A percentile compares a stretch with the other conserved stretches of the same genome.
These are phyloP conservation scores for Pseudogymnoascus sp. DNA, from an alignment of 2,329 filamentous ascomycete genomes.

Conservation along the genomic window DNA sequence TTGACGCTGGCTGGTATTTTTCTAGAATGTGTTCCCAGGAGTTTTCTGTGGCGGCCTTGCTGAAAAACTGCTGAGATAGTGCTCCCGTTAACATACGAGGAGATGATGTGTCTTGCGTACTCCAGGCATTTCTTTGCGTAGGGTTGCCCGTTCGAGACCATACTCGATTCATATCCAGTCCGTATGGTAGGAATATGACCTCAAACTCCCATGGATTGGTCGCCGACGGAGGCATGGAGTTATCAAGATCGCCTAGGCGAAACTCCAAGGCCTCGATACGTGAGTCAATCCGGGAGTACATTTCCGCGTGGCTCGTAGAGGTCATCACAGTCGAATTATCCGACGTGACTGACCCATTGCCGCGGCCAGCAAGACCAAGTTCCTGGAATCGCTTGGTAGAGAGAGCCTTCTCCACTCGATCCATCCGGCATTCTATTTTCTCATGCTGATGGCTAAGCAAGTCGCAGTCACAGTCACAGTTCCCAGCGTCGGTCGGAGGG, in stretches of 20 bases:
- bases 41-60: background rate
- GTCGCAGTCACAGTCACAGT: constrained; percentile 8
- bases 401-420: constrained; percentile 46
- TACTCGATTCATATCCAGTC: constrained; percentile 41
- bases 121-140: constrained; percentile 5
- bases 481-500: background rate
- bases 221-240: constrained; percentile 44
- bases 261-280: constrained; percentile 40
- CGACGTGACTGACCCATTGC: constrained; percentile 26
- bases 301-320: constrained; percentile 28
- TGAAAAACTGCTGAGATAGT: constrained; percentile 14
- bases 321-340: constrained; percentile 30
- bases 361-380: constrained; percentile 20
- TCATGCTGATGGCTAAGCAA: constrained; percentile 1
- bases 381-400: constrained; percentile 29
- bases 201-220: constrained; percentile 64
- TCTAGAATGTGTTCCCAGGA: background rate
- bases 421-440: constrained; percentile 32
- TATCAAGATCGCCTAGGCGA: constrained; percentile 23
- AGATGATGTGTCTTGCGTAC: constrained; percentile 28
- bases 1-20: constrained; percentile 35
- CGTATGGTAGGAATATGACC: constrained; percentile 67
- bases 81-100: constrained; percentile 11
- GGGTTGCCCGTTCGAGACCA: constrained; percentile 32
- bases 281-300: constrained; percentile 36